These are phyloP conservation scores for Tagetes erecta DNA, from an alignment of 129 eudicot genomes.

Conservation along the genomic window DNA sequence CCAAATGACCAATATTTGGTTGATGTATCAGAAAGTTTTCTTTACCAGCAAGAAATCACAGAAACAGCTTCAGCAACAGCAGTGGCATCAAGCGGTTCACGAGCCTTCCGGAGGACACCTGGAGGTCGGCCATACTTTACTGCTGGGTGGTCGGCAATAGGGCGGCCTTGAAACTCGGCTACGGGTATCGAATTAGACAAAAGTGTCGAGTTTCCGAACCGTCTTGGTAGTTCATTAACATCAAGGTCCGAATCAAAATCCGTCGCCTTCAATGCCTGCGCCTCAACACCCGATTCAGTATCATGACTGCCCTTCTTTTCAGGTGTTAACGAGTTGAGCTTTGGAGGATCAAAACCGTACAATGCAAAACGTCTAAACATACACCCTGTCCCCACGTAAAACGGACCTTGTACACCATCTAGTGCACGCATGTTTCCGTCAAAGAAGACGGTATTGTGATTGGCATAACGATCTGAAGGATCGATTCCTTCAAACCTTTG, in stretches of 20 bases:
- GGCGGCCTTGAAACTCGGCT: slow-evolving; percentile 88
- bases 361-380: slow-evolving; percentile 90
- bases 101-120: slow-evolving; percentile 57
- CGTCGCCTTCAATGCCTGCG: slow-evolving; percentile 54
- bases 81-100: slow-evolving; percentile 81
- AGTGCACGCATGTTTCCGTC: slow-evolving; percentile 96
- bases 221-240: slow-evolving; percentile 66
- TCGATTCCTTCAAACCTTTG: slow-evolving; percentile 96
- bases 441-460: slow-evolving; percentile 84
- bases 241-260: slow-evolving; percentile 85
- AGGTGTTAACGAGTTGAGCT: slow-evolving; percentile 16
- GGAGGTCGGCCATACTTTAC: slow-evolving; percentile 86
- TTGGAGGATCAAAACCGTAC: slow-evolving; percentile 88
- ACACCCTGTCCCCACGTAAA: slow-evolving; percentile 88
- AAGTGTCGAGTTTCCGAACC: slow-evolving; percentile 82
- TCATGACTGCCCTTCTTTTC: slow-evolving; percentile 33
- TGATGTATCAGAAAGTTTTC: background rate
- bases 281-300: slow-evolving; percentile 27
- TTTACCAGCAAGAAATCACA: slow-evolving; percentile 86
- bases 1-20: background rate
- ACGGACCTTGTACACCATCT: slow-evolving; percentile 87
- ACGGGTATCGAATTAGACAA: slow-evolving; percentile 69
- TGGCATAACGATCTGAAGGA: slow-evolving; percentile 94
- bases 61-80: slow-evolving; percentile 92
- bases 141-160: slow-evolving; percentile 89